Conservation (phyloP, 345 rosid species). For the Cardiospermum halicacabum region DNA sequence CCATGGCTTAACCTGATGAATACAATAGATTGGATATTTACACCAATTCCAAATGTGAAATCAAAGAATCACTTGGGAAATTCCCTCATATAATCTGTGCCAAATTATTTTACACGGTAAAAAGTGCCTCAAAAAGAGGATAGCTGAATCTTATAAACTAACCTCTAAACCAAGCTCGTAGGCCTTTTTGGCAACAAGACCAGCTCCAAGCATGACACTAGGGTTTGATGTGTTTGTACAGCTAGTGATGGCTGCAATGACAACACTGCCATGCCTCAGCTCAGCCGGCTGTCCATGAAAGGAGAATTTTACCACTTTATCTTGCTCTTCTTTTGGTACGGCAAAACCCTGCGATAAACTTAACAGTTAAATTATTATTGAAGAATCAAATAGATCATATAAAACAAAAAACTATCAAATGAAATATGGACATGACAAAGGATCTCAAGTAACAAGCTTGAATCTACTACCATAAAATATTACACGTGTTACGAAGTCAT, state of each 20-base stretch:
- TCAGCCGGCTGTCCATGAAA: slow-evolving; percentile 61
- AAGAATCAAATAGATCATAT: background rate
- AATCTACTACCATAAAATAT: background rate
- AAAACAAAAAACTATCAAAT: background rate
- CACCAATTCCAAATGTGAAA: background rate
- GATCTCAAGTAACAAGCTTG: background rate
- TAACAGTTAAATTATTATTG: background rate
- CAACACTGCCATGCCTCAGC: slow-evolving; percentile 71
- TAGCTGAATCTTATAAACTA: slow-evolving; percentile 15
- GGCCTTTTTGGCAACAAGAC: slow-evolving; percentile 76
- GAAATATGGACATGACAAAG: background rate
- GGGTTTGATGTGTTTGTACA: slow-evolving; percentile 83
- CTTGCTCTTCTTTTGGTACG: slow-evolving; percentile 59
- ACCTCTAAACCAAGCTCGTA: slow-evolving; percentile 66
- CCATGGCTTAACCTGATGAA: slow-evolving; percentile 78
- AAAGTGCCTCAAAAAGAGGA: background rate
- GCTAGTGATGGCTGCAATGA: slow-evolving; percentile 79
- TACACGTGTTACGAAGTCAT: background rate
- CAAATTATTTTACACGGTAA: background rate
- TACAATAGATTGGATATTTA: slow-evolving; percentile 4
- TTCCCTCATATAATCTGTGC: background rate
- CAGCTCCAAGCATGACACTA: slow-evolving; percentile 83
- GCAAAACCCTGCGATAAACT: slow-evolving; percentile 56
- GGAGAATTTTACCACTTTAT: slow-evolving; percentile 49
- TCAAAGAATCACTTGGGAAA: background rate